Evolutionary conservation across 2,329 filamentous ascomycete genomes (phyloP).

Genomic region (Sclerotinia trifoliorum): DNA sequence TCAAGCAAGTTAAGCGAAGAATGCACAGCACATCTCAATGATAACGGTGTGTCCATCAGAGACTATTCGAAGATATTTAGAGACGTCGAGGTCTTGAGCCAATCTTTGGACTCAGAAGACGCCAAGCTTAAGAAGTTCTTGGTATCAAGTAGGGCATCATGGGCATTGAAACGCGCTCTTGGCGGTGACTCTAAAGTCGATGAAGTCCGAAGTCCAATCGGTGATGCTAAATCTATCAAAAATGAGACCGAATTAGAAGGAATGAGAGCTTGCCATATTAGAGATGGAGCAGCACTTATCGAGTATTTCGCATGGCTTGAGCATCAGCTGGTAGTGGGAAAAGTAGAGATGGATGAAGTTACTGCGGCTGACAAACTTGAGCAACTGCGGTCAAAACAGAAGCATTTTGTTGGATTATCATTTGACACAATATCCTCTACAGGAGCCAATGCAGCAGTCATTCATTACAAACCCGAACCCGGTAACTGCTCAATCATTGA

Average conservation of each 20-base stretch:
- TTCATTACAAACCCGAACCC: constrained; percentile 89
- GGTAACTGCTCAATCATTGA: constrained; percentile 82
- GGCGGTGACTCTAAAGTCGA: constrained; percentile 85
- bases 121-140: constrained; percentile 62
- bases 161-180: constrained; percentile 83
- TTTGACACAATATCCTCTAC: constrained; percentile 97
- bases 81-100: constrained; percentile 67
- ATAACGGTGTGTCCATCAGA: constrained; percentile 69
- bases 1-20: constrained; percentile 70
- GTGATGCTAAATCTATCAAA: constrained; percentile 91
- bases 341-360: constrained; percentile 78
- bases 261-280: constrained; percentile 90
- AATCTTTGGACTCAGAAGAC: constrained; percentile 43
- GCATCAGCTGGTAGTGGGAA: constrained; percentile 75
- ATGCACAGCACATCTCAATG: constrained; percentile 66
- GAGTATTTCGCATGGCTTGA: constrained; percentile 98
- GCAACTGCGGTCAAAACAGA: constrained; percentile 62
- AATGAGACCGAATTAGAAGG: constrained; percentile 86
- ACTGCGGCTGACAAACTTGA: constrained; percentile 90
- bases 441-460: constrained; percentile 79
- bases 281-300: constrained; percentile 85
- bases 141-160: constrained; percentile 85
- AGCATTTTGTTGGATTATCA: constrained; percentile 83
- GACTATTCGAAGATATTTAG: constrained; percentile 81
- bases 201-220: constrained; percentile 81